Percentiles rank a stretch among this genome's conserved stretches.
phyloP scores from a whole-genome alignment of 2,329 filamentous ascomycete species.

The Trichophyton mentagrophytes region DNA sequence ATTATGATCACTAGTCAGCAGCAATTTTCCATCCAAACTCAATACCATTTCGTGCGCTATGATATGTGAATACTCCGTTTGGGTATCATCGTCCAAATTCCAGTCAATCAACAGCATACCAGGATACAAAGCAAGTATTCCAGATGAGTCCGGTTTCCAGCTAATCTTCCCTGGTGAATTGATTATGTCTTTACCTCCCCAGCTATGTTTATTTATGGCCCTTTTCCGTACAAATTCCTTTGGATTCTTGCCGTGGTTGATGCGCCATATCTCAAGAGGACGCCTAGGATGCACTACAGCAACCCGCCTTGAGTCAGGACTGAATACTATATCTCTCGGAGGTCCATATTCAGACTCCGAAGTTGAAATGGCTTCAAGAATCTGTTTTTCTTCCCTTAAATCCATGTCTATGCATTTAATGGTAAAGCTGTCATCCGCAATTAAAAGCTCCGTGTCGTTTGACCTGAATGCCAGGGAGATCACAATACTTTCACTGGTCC shows the following conservation, averaged over 20 bases:
- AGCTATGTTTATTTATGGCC: not conserved
- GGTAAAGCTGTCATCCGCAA: constrained; percentile 7
- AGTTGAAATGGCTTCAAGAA: constrained; percentile 5
- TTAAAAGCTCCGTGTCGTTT: constrained; percentile 11
- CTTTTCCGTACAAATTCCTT: constrained; percentile 5
- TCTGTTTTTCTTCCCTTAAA: constrained; percentile 3
- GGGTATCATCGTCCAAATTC: constrained; percentile 6
- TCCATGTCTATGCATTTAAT: constrained; percentile 8
- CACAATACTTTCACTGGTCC: no score
- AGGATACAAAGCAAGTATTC: constrained; percentile 9
- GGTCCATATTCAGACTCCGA: constrained; percentile 6
- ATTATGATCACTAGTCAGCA: constrained; percentile 17
- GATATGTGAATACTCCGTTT: constrained; percentile 11
- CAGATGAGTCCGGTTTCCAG: constrained; percentile 7
- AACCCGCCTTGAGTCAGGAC: constrained; percentile 11
- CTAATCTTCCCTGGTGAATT: constrained; percentile 5
- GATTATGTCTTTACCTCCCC: not conserved
- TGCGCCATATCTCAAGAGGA: constrained; percentile 14
- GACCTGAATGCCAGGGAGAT: constrained; percentile 12
- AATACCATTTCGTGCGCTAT: constrained; percentile 14
- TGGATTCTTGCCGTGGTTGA: not conserved
- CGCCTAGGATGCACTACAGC: constrained; percentile 14
- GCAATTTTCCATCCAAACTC: constrained; percentile 17
- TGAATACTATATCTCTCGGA: constrained; percentile 13
- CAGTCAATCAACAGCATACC: constrained; percentile 8